phyloP scores from a whole-genome alignment of 176 grass and related monocot species.

The Alopecurus myosuroides region DNA sequence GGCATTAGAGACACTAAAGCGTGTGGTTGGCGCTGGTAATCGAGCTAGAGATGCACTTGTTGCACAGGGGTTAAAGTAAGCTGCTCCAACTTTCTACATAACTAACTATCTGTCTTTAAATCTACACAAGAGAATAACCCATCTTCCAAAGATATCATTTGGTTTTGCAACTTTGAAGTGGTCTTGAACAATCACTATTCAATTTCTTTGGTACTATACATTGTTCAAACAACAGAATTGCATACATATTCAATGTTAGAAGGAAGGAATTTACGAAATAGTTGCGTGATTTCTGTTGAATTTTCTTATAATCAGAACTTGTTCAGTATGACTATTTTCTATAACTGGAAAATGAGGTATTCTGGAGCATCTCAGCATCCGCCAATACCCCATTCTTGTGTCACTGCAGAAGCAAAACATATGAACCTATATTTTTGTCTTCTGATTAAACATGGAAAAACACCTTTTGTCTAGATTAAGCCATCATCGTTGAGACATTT shows the following conservation, averaged over 20 bases:
- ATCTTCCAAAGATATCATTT: neutral
- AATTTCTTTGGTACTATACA: neutral
- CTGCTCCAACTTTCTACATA: slow-evolving; percentile 6
- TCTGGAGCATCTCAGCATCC: neutral
- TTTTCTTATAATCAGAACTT: neutral
- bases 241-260: neutral
- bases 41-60: slow-evolving; percentile 95
- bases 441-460: slow-evolving; percentile 9
- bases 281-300: neutral
- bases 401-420: neutral
- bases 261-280: neutral
- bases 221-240: neutral
- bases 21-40: slow-evolving; percentile 98
- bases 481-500: neutral
- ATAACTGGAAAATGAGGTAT: slow-evolving; percentile 9
- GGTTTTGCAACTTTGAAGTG: neutral
- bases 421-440: neutral
- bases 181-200: neutral
- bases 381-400: neutral
- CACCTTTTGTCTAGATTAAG: neutral
- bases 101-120: neutral
- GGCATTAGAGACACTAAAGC: slow-evolving; percentile 92
- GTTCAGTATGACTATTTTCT: neutral
- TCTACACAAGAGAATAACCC: neutral
- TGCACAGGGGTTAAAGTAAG: slow-evolving; percentile 97